These are phyloP conservation scores for Goffeauzyma gilvescens DNA, from an alignment of 768 basidiomycete species.

Conservation along the genomic window DNA sequence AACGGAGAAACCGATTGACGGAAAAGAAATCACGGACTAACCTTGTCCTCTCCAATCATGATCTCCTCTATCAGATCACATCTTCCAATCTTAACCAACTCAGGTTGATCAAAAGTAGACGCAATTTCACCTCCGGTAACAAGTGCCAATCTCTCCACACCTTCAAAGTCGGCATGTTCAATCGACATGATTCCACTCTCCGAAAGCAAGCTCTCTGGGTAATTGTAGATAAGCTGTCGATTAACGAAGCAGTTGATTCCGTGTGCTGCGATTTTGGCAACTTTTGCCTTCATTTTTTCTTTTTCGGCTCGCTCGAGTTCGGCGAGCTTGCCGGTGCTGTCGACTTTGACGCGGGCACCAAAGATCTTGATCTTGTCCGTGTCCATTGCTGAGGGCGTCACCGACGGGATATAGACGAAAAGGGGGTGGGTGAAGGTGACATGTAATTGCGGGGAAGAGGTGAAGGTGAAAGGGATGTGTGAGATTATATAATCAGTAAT, in stretches of 20 bases:
- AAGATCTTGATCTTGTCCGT: conserved; percentile 99
- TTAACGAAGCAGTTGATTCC: conserved; percentile 97
- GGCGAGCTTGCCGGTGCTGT: conserved; percentile 86
- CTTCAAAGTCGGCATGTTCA: conserved; percentile 97
- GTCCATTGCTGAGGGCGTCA: conserved; percentile 76
- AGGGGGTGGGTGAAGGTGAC: too few relatives aligned
- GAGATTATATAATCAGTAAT: background rate
- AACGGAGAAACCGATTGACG: too few relatives aligned
- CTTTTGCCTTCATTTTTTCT: conserved; percentile 99
- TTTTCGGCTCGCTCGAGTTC: conserved; percentile 93
- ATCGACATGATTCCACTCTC: conserved; percentile 91
- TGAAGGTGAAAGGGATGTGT: too few relatives aligned
- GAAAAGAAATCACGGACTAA: conserved; percentile 31
- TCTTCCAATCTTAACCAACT: conserved; percentile 73
- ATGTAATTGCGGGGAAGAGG: too few relatives aligned
- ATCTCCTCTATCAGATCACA: conserved; percentile 96
- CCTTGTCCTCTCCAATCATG: conserved; percentile 99
- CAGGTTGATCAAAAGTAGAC: conserved; percentile 80
- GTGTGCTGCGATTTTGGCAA: conserved; percentile 77
- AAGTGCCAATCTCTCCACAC: conserved; percentile 82
- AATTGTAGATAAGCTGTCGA: conserved; percentile 97
- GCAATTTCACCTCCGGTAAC: conserved; percentile 97
- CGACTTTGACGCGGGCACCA: conserved; percentile 86
- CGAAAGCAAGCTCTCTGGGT: conserved; percentile 84
- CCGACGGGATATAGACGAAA: background rate